phyloP scores from a whole-genome alignment of 495 filamentous ascomycete species.

The Talaromyces proteolyticus region DNA sequence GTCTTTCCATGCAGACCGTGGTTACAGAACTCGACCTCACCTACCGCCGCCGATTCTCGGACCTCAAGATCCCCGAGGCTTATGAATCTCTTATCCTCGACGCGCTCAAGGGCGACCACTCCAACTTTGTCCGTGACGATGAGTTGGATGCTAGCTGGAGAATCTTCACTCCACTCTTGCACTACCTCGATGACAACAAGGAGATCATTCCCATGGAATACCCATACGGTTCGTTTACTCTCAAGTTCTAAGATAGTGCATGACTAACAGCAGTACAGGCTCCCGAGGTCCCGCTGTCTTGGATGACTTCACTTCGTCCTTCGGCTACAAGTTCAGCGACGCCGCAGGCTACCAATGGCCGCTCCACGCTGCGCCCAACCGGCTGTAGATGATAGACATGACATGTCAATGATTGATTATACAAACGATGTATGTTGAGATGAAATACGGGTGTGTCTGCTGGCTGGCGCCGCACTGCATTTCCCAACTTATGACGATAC shows the following conservation, averaged over 20 bases:
- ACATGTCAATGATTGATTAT: too few species aligned
- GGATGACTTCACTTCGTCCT: constrained; percentile 96
- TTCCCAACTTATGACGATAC: neutral
- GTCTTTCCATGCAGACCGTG: constrained; percentile 98
- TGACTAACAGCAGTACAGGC: constrained; percentile 45
- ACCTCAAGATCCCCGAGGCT: constrained; percentile 98
- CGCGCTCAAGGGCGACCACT: constrained; percentile 97
- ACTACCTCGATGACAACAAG: constrained; percentile 98
- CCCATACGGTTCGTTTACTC: constrained; percentile 76
- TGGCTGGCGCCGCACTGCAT: too few species aligned
- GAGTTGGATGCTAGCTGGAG: constrained; percentile 98
- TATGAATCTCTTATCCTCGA: constrained; percentile 98
- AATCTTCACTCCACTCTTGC: constrained; percentile 94
- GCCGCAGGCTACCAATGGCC: constrained; percentile 96
- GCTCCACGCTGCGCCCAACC: constrained; percentile 59
- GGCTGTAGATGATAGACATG: constrained; percentile 51
- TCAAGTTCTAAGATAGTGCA: neutral
- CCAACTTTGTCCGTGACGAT: constrained; percentile 99
- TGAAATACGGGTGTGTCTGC: neutral
- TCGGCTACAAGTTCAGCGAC: constrained; percentile 98
- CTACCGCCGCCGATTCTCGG: constrained; percentile 96
- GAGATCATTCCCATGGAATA: constrained; percentile 99
- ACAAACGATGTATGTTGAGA: neutral
- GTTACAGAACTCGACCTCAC: constrained; percentile 98
- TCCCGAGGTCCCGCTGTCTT: constrained; percentile 94